phyloP scores from a whole-genome alignment of 495 filamentous ascomycete genomes.

The Sphaerosporella brunnea region DNA sequence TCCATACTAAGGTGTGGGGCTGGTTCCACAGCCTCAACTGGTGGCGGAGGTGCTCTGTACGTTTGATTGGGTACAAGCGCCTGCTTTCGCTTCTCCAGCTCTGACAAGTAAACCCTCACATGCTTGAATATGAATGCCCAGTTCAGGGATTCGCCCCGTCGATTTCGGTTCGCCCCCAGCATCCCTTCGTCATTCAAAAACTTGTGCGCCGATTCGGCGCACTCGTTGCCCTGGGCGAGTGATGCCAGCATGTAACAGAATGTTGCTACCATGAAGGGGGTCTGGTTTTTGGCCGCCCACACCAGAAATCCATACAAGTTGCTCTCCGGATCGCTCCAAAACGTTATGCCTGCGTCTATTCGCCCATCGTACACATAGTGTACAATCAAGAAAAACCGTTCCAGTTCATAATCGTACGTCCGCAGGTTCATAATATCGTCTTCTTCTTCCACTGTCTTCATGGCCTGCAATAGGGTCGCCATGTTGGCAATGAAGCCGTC shows the following conservation, averaged over 20 bases:
- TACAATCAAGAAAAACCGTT: constrained; percentile 80
- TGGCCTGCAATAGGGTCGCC: constrained; percentile 70
- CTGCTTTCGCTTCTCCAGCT: constrained; percentile 18
- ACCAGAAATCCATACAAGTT: constrained; percentile 85
- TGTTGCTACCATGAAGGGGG: constrained; percentile 78
- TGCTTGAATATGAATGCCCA: constrained; percentile 90
- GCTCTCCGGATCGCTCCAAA: constrained; percentile 77
- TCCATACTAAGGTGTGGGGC: constrained; percentile 80
- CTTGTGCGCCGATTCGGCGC: constrained; percentile 60
- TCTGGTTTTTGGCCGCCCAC: constrained; percentile 83
- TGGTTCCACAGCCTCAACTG: constrained; percentile 37
- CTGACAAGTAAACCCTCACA: constrained; percentile 17
- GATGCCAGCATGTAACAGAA: constrained; percentile 91
- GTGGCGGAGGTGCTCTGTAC: constrained; percentile 17
- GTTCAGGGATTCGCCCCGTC: constrained; percentile 60
- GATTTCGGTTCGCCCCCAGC: constrained; percentile 53
- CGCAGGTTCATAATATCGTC: constrained; percentile 54
- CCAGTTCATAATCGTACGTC: constrained; percentile 63
- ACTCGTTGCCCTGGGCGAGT: constrained; percentile 60
- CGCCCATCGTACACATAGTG: constrained; percentile 77
- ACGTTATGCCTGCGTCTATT: constrained; percentile 62
- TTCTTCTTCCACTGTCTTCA: constrained; percentile 79
- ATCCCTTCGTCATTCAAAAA: constrained; percentile 79
- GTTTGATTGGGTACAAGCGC: constrained; percentile 15
- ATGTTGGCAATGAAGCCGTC: constrained; percentile 86